Conservation (phyloP, 257 asterid genomes). For the Solanum peruvianum region DNA sequence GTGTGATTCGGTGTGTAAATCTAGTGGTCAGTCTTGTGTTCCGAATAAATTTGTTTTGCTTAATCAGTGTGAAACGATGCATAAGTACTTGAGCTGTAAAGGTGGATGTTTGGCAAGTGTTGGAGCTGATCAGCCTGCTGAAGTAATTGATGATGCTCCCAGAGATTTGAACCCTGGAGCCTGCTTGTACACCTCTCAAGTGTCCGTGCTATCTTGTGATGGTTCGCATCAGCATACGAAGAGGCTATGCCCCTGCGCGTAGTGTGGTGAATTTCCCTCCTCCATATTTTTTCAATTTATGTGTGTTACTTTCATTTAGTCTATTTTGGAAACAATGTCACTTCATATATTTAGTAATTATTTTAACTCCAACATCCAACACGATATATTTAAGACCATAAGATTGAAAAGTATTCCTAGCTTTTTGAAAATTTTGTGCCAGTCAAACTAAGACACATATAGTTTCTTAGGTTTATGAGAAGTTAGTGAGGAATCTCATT, state of each 20-base stretch:
- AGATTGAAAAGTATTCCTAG: background rate
- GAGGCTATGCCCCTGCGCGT: conserved; percentile 88
- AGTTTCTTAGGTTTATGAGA: background rate
- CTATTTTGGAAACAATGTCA: background rate
- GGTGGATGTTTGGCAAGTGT: conserved; percentile 64
- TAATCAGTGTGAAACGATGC: conserved; percentile 71
- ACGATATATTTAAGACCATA: background rate
- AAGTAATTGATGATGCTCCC: conserved; percentile 84
- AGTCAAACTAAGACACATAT: background rate
- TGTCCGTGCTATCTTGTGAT: conserved; percentile 60
- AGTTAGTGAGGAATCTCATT: conserved; percentile 54
- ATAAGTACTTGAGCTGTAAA: conserved; percentile 74
- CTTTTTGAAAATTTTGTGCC: background rate
- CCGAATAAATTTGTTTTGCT: conserved; percentile 76
- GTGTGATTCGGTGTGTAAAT: conserved; percentile 69
- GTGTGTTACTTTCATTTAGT: background rate
- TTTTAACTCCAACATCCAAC: background rate
- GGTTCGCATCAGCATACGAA: conserved; percentile 72
- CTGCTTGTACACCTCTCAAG: conserved; percentile 50
- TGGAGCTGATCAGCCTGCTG: conserved; percentile 95
- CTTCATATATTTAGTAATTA: background rate
- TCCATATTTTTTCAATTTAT: background rate
- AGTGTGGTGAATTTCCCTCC: background rate
- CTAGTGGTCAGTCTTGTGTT: conserved; percentile 76
- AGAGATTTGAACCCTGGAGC: conserved; percentile 64